These are phyloP conservation scores for Hypsizygus ulmarius DNA, from an alignment of 1,284 basidiomycete species.

Conservation along the genomic window DNA sequence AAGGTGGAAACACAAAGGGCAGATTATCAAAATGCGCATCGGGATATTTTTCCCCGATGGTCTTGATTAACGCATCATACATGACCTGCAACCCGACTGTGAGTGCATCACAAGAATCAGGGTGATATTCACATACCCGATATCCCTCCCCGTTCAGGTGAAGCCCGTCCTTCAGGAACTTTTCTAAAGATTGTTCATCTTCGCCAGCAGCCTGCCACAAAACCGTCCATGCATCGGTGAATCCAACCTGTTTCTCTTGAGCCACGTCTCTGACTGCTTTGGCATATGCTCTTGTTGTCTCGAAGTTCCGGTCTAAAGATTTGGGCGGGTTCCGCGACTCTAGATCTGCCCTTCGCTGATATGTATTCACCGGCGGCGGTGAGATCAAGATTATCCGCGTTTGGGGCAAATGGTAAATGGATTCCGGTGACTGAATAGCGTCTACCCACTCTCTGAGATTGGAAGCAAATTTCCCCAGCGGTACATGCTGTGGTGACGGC, in stretches of 20 bases:
- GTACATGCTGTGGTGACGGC: conserved; percentile 66
- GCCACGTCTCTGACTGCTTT: conserved; percentile 66
- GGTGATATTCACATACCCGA: conserved; percentile 37
- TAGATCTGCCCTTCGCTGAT: conserved; percentile 50
- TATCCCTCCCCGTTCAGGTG: conserved; percentile 77
- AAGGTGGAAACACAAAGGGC: conserved; percentile 52
- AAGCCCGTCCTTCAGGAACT: conserved; percentile 68
- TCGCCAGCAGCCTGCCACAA: conserved; percentile 67
- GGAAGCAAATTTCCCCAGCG: conserved; percentile 60
- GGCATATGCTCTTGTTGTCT: conserved; percentile 65
- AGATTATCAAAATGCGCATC: conserved; percentile 68
- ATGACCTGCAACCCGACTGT: conserved; percentile 46
- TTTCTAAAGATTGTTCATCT: conserved; percentile 46
- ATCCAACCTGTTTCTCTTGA: conserved; percentile 47
- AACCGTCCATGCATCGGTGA: conserved; percentile 69
- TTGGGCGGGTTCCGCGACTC: conserved; percentile 42
- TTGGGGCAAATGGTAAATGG: conserved; percentile 66
- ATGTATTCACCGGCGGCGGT: conserved; percentile 77
- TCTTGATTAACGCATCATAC: conserved; percentile 58
- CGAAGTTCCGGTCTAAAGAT: conserved; percentile 57
- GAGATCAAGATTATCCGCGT: conserved; percentile 81
- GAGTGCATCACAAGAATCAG: neutral
- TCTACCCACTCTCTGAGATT: conserved; percentile 67
- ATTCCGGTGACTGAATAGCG: conserved; percentile 59
- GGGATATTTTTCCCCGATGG: conserved; percentile 58